Evolutionary conservation across 2,329 filamentous ascomycete species (phyloP), one percentile per base, ranked within the genome.

Genomic region (Talaromyces sp.): DNA sequence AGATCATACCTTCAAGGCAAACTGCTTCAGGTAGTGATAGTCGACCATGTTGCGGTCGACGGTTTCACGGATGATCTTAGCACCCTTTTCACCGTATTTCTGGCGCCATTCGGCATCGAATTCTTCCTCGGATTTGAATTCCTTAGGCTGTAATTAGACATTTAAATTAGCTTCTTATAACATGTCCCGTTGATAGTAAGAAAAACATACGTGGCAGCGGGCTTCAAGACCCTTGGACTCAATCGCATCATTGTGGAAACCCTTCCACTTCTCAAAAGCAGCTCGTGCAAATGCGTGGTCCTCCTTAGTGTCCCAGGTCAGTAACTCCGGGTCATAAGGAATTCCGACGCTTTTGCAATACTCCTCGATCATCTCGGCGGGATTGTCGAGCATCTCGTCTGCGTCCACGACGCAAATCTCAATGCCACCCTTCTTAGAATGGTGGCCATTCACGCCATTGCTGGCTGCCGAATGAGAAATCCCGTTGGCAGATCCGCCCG

Each of bases 161-260:
- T n/a, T 62, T 12, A 18, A 18, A 59, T 70, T 60, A 60, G 31
- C 18, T 4, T 34, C 12, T 53, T 1, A 31, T 23, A 9, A 23
- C n/a, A 12, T 33, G 50, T 33, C 16, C 50, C 16, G 50, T 53
- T 53, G 12, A 23, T n/a, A 57, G 28, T 31, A 36, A 30, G 12
- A 44, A 16, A 31, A 18, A 69, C 78, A 72, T 74, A 81, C 79
- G 63, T 79, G 77, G 58, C 65, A 61, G 65, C 79, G 73, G 4
- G 90, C 86, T 73, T 88, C 89, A 70, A 99, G 79, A 64, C 87
- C 87, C 42, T 83, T 89, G 72, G 91, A 96, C 67, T 90, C 82
- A 68, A 98, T 91, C 14, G 92, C 95, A 80, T 98, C 95, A 68
- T 98, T 90, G 75, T 98, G 95, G 79, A 96, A 98, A 10, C 95